phyloP scores from a whole-genome alignment of 2,329 filamentous ascomycete species.

The Stagonosporopsis tanaceti region DNA sequence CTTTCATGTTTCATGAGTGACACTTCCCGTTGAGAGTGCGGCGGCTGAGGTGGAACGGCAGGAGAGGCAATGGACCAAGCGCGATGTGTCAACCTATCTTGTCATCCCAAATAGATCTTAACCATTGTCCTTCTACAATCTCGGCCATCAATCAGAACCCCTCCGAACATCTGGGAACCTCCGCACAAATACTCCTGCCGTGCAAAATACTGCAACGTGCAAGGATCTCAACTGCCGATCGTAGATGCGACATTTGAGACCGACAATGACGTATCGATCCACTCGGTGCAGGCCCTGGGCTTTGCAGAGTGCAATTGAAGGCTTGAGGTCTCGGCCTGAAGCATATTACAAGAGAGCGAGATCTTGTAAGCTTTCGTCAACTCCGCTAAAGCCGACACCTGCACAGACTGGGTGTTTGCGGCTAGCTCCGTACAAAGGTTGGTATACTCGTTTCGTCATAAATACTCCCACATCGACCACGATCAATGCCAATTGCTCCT shows the following conservation, averaged over 20 bases:
- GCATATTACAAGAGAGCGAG: background rate
- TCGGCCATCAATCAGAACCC: background rate
- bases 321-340: background rate
- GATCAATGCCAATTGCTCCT: background rate
- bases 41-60: too few relatives aligned
- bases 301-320: background rate
- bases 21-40: too few relatives aligned
- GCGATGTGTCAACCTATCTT: background rate
- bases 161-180: background rate
- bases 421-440: background rate
- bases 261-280: conserved; percentile 17
- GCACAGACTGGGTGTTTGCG: background rate
- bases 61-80: too few relatives aligned
- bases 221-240: conserved; percentile 9
- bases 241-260: background rate
- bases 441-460: conserved; percentile 3
- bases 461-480: background rate
- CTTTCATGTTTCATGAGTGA: too few relatives aligned
- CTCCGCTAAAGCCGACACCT: conserved; percentile 8
- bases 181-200: background rate
- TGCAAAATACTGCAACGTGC: background rate
- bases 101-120: background rate
- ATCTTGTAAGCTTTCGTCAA: background rate
- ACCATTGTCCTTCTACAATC: background rate
- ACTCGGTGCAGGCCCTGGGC: conserved; percentile 1